phyloP scores from a whole-genome alignment of 805 yeast genomes.

The Barnettozyma pratensis region DNA sequence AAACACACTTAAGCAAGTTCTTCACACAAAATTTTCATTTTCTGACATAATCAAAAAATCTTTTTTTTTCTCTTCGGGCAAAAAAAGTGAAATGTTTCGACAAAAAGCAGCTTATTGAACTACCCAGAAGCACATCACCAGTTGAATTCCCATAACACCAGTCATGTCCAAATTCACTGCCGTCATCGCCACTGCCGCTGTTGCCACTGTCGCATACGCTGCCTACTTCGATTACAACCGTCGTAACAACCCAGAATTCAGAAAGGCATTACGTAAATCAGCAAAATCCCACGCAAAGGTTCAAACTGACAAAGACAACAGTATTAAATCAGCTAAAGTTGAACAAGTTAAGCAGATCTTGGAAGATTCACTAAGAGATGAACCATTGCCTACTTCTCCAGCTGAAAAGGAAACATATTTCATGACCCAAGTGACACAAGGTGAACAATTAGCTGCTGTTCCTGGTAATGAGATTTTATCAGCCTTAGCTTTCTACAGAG shows the following conservation, averaged over 20 bases:
- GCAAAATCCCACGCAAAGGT: slow-evolving; percentile 56
- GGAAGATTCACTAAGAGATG: slow-evolving; percentile 54
- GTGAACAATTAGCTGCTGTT: slow-evolving; percentile 70
- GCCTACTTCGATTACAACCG: slow-evolving; percentile 90
- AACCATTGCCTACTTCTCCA: slow-evolving; percentile 72
- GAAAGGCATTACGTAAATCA: slow-evolving; percentile 64
- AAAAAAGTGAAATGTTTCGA: slow-evolving; percentile 1
- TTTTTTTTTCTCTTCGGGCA: background rate
- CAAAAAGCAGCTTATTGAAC: background rate
- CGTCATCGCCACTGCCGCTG: slow-evolving; percentile 32
- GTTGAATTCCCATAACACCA: background rate
- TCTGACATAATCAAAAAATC: slow-evolving; percentile 6
- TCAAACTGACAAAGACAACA: slow-evolving; percentile 48
- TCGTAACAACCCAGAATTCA: slow-evolving; percentile 76
- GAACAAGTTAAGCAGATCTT: slow-evolving; percentile 58
- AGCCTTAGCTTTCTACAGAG: slow-evolving; percentile 90
- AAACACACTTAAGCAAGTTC: too few relatives aligned
- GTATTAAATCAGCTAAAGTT: slow-evolving; percentile 55
- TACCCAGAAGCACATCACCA: too few relatives aligned
- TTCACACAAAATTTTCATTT: background rate
- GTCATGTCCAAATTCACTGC: slow-evolving; percentile 27
- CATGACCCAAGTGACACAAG: slow-evolving; percentile 76
- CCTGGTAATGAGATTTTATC: slow-evolving; percentile 73
- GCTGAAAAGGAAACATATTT: slow-evolving; percentile 72
- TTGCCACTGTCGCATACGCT: slow-evolving; percentile 67